phyloP scores from a whole-genome alignment of 164 flowering plant genomes.

The Tinospora cordifolia region DNA sequence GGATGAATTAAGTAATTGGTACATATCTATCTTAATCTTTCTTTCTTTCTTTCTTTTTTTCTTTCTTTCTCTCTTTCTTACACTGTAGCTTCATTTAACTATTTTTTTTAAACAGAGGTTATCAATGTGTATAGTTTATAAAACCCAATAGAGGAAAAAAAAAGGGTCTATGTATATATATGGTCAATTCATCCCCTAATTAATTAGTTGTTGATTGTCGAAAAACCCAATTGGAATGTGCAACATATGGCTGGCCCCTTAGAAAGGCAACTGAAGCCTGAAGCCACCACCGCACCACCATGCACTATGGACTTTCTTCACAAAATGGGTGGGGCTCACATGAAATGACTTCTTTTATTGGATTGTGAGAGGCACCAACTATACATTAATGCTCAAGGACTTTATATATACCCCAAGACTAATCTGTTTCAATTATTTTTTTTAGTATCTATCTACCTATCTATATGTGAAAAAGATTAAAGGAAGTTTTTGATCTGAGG shows the following conservation, averaged over 20 bases:
- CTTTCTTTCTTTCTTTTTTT: not conserved
- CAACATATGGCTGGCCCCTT: too few relatives aligned
- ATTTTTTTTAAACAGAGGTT: not conserved
- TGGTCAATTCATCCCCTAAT: not conserved
- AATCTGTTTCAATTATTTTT: constrained; percentile 1
- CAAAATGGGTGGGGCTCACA: not conserved
- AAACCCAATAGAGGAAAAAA: not conserved
- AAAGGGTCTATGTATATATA: too few relatives aligned
- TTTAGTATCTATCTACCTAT: not conserved
- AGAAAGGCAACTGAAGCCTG: not conserved
- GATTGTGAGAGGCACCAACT: constrained; percentile 2
- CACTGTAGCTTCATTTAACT: not conserved
- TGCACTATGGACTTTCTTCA: not conserved
- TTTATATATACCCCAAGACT: not conserved
- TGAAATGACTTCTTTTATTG: not conserved
- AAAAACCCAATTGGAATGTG: not conserved
- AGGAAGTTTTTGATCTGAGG: not conserved
- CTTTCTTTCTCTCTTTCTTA: too few relatives aligned
- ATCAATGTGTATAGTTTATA: not conserved
- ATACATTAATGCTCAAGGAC: not conserved
- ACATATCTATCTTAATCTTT: not conserved
- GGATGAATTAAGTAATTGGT: not conserved
- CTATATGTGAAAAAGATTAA: too few relatives aligned
- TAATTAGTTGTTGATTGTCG: not conserved
- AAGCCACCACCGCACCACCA: not conserved